Base-by-base conservation (phyloP, 2,329 filamentous ascomycete species). In the Grosmannia clavigera region DNA sequence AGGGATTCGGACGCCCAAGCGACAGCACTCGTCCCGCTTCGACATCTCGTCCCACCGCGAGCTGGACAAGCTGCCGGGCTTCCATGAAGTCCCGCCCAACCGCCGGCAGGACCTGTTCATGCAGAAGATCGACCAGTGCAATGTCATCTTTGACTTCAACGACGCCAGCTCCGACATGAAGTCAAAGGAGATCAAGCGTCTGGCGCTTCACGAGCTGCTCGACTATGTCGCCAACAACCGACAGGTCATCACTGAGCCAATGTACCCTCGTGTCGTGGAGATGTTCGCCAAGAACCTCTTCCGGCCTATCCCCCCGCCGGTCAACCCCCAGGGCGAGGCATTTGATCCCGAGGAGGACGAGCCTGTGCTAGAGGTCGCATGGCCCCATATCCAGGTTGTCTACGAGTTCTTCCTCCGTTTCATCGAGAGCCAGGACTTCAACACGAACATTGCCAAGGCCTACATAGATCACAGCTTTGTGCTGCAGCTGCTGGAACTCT, bases 251-350 rank as follows among this genome's bases (percentile, higher is more conserved):
- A 96, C 92, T 3, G 94, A 99, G 72, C 90, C 92, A 60, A 99
- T 99, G 94, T 99, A 99, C 69, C 94, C 94, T 43, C 87, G 90
- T 63, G 94, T 99, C 31, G 94, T 99, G 40, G 92, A 97, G 67
- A 99, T 99, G 94, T 99, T 99, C 72, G 87, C 89, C 71, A 99
- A 97, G 81, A 99, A 99, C 71, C 77, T 99, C 54, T 99, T 99
- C 78, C 86, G 94, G 64, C 94, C 94, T 2, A 96, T 99, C 63
- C 94, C 94, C 50, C 94, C 94, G 4, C 94, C 94, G 9, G 90
- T 97, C 77, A 97, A 96, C 68, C 94, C 94, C 3, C 94, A 97
- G 75, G 94, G 94, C 62, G 94, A 99, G 73, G 94, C 94, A 1
- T 99, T 97, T 69, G 94, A 99, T 70, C 94, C 94, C 0, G 94